Evolutionary conservation across 2,329 filamentous ascomycete genomes (phyloP), one percentile per base, ranked within the genome.

Genomic region (Pseudogymnoascus sp.): DNA sequence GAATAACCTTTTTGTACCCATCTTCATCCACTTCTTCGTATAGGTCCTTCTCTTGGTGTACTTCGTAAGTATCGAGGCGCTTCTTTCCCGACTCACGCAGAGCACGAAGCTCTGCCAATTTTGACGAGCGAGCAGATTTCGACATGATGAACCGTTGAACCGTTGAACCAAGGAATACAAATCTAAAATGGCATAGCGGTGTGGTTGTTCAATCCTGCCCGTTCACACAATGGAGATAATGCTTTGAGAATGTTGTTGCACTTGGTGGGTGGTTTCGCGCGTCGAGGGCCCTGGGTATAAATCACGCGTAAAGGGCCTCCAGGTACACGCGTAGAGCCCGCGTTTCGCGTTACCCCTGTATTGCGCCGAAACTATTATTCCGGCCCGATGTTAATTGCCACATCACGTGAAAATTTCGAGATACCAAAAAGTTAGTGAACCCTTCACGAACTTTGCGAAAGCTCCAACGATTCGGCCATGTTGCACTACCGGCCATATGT

Each of bases 1-100:
- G 86, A 13, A 99, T 92, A 68, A 97, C 88, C 75, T 96, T 96
- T 80, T 97, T 97, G 81, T 99, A 99, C 61, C 90, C 90, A 72
- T 95, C 93, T 71, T 99, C 95, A 72, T 97, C 93, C 59, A 99
- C 92, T 71, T 96, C 93, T 67, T 97, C 95, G 78, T 97, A 99
- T 50, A 99, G 80, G 69, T 90, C 86, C 68, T 88, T 85, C 70
- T 90, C 89, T 66, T 97, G 88, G 70, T 91, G 85, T 66, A 97
- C 85, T 76, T 96, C 81, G 78, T 97, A 99, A 65, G 84, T 86
- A 70, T 92, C 89, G 67, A 96, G 87, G 68, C 88, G 88, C 77
- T 95, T 97, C 81, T 96, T 96, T 77, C 95, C 95, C 62, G 92
- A 86, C 71, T 90, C 86, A 72, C 92, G 89, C 68, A 96, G 84